Conservation (phyloP, 495 filamentous ascomycete species). For the Penicillium subrubescens region DNA sequence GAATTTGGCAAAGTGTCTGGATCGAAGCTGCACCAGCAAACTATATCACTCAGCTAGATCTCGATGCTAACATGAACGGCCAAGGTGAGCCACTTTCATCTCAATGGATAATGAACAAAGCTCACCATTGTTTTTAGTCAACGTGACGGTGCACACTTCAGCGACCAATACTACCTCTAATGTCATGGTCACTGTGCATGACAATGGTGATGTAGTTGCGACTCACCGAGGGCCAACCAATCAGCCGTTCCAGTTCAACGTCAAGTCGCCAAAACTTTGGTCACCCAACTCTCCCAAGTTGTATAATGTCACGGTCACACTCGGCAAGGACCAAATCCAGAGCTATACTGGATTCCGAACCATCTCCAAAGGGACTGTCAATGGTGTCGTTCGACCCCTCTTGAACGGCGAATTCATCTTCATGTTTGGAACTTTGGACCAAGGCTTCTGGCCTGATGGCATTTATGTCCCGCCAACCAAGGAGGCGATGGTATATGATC, state of each 20-base stretch:
- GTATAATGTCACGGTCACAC: constrained; percentile 60
- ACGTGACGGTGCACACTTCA: constrained; percentile 49
- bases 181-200: constrained; percentile 48
- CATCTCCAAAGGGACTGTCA: constrained; percentile 50
- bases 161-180: constrained; percentile 22
- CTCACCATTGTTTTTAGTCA: constrained; percentile 43
- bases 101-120: background rate
- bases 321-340: constrained; percentile 55
- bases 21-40: constrained; percentile 59
- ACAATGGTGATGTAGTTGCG: constrained; percentile 42
- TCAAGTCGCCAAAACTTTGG: constrained; percentile 57
- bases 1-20: constrained; percentile 74
- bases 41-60: constrained; percentile 56
- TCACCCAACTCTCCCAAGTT: constrained; percentile 60
- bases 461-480: constrained; percentile 60
- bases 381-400: constrained; percentile 62
- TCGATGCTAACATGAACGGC: constrained; percentile 61
- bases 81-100: constrained; percentile 41
- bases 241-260: constrained; percentile 52
- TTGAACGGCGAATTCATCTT: constrained; percentile 67
- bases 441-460: constrained; percentile 72
- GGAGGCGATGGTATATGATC: constrained; percentile 67
- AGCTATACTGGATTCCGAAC: constrained; percentile 73
- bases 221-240: constrained; percentile 45
- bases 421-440: constrained; percentile 67